A percentile compares a stretch with the other conserved stretches of the same genome.
Conservation (phyloP, 345 rosid species). For the Durio zibethinus region DNA sequence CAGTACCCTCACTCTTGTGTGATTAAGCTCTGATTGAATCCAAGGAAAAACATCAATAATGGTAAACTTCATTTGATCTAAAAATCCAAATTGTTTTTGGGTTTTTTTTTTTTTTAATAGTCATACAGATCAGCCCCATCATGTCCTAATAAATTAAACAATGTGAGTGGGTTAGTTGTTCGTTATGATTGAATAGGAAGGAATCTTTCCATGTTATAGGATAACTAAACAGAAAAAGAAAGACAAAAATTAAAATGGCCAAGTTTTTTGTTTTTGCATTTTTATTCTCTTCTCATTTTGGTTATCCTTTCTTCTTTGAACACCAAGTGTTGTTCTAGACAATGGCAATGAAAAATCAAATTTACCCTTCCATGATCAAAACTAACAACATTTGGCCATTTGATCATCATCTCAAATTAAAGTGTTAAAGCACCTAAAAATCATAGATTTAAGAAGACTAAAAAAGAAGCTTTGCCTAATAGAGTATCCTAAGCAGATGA, state of each 20-base stretch:
- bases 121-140: constrained; percentile 30
- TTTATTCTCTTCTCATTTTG: not conserved
- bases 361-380: not conserved
- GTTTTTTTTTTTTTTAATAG: constrained; percentile 8
- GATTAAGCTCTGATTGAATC: not conserved
- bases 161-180: constrained; percentile 26
- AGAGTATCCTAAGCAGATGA: not conserved
- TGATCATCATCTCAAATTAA: not conserved
- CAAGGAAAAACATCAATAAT: not conserved
- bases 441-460: not conserved
- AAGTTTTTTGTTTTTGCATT: not conserved
- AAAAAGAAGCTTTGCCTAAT: not conserved
- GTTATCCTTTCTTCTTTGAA: not conserved
- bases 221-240: constrained; percentile 9
- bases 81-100: constrained; percentile 4
- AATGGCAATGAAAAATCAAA: not conserved
- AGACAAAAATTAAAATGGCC: constrained; percentile 13
- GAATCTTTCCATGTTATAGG: constrained; percentile 75
- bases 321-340: not conserved
- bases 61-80: not conserved
- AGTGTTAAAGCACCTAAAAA: not conserved
- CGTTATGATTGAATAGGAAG: constrained; percentile 39
- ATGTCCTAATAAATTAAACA: not conserved
- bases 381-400: not conserved
- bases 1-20: not conserved